These are phyloP conservation scores for Fraxinus sp. DNA, from an alignment of 305 asterid species.

Conservation along the genomic window DNA sequence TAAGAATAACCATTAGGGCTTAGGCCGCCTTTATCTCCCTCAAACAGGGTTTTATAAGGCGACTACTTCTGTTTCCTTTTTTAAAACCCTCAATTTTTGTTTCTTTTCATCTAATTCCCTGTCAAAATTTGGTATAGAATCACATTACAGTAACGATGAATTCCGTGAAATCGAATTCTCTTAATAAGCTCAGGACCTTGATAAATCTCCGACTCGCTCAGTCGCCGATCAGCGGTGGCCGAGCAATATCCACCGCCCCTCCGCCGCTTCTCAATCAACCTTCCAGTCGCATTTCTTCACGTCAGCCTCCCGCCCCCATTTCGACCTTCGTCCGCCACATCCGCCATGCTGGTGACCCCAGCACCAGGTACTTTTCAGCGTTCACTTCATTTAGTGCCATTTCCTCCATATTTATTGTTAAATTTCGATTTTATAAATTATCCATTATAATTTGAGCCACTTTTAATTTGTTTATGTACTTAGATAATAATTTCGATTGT, in stretches of 20 bases:
- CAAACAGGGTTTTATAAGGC: background rate
- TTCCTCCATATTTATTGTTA: background rate
- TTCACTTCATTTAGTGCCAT: background rate
- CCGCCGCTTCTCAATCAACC: conserved; percentile 38
- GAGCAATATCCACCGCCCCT: conserved; percentile 42
- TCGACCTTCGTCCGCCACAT: conserved; percentile 36
- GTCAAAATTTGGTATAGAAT: background rate
- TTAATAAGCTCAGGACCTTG: conserved; percentile 29
- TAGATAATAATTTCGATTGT: background rate
- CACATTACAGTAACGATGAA: conserved; percentile 24
- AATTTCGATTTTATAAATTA: background rate
- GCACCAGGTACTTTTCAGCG: conserved; percentile 28
- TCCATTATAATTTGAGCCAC: background rate
- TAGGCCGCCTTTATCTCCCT: background rate
- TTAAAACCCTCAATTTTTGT: background rate
- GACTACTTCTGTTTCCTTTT: background rate
- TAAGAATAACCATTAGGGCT: background rate
- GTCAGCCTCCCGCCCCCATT: conserved; percentile 11
- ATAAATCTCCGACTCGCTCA: conserved; percentile 27
- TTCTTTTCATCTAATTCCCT: background rate
- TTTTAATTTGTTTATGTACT: background rate
- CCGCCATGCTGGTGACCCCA: conserved; percentile 31
- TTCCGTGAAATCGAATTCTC: conserved; percentile 31
- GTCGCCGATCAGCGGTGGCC: conserved; percentile 18
- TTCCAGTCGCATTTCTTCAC: conserved; percentile 7